Evolutionary conservation across 805 yeast species (phyloP).

Genomic region (Saccharomycopsis sp.): DNA sequence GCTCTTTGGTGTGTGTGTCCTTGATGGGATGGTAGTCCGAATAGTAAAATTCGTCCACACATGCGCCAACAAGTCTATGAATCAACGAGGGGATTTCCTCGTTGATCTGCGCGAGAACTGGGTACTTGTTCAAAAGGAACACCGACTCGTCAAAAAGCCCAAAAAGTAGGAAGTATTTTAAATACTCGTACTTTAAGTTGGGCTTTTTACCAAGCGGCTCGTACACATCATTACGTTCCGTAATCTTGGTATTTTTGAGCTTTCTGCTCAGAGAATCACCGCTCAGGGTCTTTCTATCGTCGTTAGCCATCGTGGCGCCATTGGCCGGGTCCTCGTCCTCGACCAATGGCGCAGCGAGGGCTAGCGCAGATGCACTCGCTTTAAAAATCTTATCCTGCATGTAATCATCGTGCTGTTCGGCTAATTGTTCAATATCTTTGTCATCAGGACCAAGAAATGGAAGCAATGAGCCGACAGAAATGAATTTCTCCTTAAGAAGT

Average conservation of each 20-base stretch:
- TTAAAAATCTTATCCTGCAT: slow-evolving; percentile 49
- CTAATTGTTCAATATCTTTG: slow-evolving; percentile 38
- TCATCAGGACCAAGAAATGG: slow-evolving; percentile 49
- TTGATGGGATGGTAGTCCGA: slow-evolving; percentile 22
- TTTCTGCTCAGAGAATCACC: slow-evolving; percentile 1
- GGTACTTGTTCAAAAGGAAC: slow-evolving; percentile 51
- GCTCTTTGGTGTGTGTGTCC: slow-evolving; percentile 7
- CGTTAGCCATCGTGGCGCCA: slow-evolving; percentile 17
- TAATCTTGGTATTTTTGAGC: slow-evolving; percentile 9
- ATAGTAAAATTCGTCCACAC: slow-evolving; percentile 44
- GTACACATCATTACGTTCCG: slow-evolving; percentile 11
- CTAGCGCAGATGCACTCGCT: slow-evolving; percentile 71
- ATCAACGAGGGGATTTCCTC: slow-evolving; percentile 42
- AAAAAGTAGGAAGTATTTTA: slow-evolving; percentile 47
- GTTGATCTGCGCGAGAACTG: slow-evolving; percentile 51
- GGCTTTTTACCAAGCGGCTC: slow-evolving; percentile 25
- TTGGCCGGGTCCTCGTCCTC: slow-evolving; percentile 49
- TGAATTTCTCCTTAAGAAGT: slow-evolving; percentile 57
- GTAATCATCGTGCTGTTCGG: slow-evolving; percentile 38
- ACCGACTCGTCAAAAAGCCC: slow-evolving; percentile 62
- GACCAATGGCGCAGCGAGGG: slow-evolving; percentile 78
- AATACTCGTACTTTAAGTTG: slow-evolving; percentile 38
- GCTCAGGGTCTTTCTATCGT: slow-evolving; percentile 17
- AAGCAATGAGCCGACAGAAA: slow-evolving; percentile 58
- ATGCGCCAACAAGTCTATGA: slow-evolving; percentile 41